Base-by-base conservation (phyloP, 2,329 filamentous ascomycete species). In the Thelonectria discophora region DNA sequence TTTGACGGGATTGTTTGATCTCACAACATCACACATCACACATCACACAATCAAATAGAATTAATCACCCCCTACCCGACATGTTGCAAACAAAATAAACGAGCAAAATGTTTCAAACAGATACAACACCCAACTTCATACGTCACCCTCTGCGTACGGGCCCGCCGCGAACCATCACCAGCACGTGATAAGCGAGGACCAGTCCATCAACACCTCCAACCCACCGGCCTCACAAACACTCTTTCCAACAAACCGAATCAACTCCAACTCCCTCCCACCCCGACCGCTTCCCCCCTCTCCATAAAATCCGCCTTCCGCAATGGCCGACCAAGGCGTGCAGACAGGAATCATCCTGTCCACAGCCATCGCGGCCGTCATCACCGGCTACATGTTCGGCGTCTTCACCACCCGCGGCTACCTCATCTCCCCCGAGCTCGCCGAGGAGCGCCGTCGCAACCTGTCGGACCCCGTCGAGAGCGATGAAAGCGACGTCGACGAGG, bases 361-460 rank as follows among this genome's bases (percentile, higher is more conserved):
- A 17, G 88, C 89, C 66, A 85, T 96, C 64, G 80, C 94, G 58
- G 86, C 90, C 65, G 88, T 91, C 68, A 75, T 95, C 55, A 85
- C 87, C 1, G 94, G 94, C 70, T 97, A 94, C 79, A 87, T 93
- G 39, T 84, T 97, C 13, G 93, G 92, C 65, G 80, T 97, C 62
- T 93, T 93, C 78, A 84, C 88, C 17, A 85, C 86, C 63, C 83
- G 78, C 58, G 86, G 86, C 58, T 88, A 87, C 78, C 74, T 88
- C 47, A 79, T 88, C 69, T 82, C 85, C n/a, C 82, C 85, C 1
- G 74, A 77, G 62, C 77, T 90, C 68, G 80, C 76, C 68, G 76
- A 86, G 74, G 80, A 89, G 82, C 80, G 88, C 75, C 77, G 79
- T 75, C 77, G 81, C 78, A 82, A 84, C 72, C 77, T 82, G 11